Conservation (phyloP, 1,284 basidiomycete genomes). For the Omphalotus olearius region DNA sequence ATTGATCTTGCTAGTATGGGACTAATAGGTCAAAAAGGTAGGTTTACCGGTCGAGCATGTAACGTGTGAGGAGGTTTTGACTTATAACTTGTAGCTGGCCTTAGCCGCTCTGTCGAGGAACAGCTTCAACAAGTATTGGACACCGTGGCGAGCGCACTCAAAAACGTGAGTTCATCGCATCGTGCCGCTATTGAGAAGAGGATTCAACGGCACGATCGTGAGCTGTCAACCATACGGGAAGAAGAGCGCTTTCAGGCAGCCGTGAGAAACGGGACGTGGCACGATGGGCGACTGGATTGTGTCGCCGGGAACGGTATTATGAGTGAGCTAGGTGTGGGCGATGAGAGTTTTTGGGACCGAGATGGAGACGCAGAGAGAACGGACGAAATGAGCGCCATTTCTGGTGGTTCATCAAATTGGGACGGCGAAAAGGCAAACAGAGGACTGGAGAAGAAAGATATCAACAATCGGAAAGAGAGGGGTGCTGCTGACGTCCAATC, state of each 20-base stretch:
- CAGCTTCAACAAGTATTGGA: conserved; percentile 88
- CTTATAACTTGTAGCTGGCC: conserved; percentile 55
- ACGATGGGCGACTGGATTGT: conserved; percentile 78
- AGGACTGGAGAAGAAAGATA: conserved; percentile 22
- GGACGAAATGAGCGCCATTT: background rate
- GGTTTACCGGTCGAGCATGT: too few species aligned
- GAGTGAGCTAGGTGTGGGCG: conserved; percentile 77
- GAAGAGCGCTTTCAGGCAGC: conserved; percentile 34
- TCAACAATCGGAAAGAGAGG: conserved; percentile 16
- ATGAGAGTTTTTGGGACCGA: conserved; percentile 47
- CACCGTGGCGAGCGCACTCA: conserved; percentile 72
- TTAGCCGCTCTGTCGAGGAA: conserved; percentile 79
- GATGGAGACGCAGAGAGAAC: conserved; percentile 28
- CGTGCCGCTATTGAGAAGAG: conserved; percentile 40
- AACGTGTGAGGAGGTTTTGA: conserved; percentile 4
- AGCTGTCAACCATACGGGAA: conserved; percentile 29
- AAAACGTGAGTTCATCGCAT: conserved; percentile 54
- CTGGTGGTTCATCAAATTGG: conserved; percentile 4
- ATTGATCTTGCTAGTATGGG: conserved; percentile 93
- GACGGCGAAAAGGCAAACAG: conserved; percentile 23
- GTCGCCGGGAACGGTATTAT: conserved; percentile 82
- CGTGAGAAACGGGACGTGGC: conserved; percentile 36
- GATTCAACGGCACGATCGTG: conserved; percentile 29
- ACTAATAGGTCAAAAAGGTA: conserved; percentile 91
- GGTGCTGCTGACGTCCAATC: conserved; percentile 41